A percentile compares a stretch with the other conserved stretches of the same genome.
phyloP scores from a whole-genome alignment of 1,139 yeast species.

The Lodderomyces parapsilosis region DNA sequence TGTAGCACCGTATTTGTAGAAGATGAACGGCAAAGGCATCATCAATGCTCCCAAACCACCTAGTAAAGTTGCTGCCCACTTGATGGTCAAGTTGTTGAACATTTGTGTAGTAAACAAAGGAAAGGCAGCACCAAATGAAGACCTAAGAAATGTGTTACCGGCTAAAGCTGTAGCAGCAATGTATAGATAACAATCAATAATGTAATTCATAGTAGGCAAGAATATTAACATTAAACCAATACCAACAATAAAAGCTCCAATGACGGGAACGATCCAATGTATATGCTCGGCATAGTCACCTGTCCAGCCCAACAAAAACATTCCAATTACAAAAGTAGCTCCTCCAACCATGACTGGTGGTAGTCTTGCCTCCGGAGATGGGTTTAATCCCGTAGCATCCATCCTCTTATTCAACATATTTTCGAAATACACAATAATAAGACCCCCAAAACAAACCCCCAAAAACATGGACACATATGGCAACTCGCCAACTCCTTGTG shows the following conservation, averaged over 20 bases:
- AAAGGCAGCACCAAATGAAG: conserved; percentile 53
- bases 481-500: conserved; percentile 53
- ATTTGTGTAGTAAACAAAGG: conserved; percentile 57
- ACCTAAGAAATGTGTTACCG: conserved; percentile 76
- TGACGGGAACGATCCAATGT: conserved; percentile 83
- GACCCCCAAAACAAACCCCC: conserved; percentile 62
- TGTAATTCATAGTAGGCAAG: conserved; percentile 73
- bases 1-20: conserved; percentile 60
- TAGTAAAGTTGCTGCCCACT: conserved; percentile 81
- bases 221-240: conserved; percentile 73
- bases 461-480: conserved; percentile 61
- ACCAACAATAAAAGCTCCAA: conserved; percentile 71
- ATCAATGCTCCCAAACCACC: conserved; percentile 64
- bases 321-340: conserved; percentile 67
- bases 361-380: conserved; percentile 77
- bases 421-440: conserved; percentile 28
- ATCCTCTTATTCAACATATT: conserved; percentile 16
- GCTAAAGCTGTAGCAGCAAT: conserved; percentile 92
- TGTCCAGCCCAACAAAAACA: conserved; percentile 84
- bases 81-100: conserved; percentile 72
- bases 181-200: conserved; percentile 73
- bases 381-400: conserved; percentile 49
- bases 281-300: conserved; percentile 66
- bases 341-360: conserved; percentile 73
- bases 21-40: conserved; percentile 73